phyloP scores from a whole-genome alignment of 768 basidiomycete species.

The Phaffia tasmanica region DNA sequence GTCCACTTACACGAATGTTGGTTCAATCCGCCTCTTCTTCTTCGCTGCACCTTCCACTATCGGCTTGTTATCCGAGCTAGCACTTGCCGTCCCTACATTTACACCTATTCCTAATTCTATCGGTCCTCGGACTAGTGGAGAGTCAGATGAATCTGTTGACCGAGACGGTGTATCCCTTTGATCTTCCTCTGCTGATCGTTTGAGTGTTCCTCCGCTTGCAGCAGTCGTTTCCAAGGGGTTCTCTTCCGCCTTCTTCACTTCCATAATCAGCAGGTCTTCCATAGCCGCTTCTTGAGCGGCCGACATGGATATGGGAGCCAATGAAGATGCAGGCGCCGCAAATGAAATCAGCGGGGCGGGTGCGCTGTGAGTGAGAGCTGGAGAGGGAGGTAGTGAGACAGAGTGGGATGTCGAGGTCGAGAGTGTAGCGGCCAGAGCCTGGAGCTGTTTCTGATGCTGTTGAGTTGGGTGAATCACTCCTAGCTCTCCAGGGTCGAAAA shows the following conservation, averaged over 20 bases:
- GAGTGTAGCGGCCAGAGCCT: neutral
- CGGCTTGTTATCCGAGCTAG: neutral
- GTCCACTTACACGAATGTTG: slow-evolving; percentile 3
- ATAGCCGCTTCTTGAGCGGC: slow-evolving; percentile 2
- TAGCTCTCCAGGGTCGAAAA: slow-evolving; percentile 69
- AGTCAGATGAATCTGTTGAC: neutral
- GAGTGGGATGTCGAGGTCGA: neutral
- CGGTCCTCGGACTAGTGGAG: neutral
- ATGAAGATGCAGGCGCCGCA: neutral
- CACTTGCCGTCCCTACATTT: neutral
- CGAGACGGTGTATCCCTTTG: too few species aligned
- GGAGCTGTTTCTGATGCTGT: slow-evolving; percentile 73
- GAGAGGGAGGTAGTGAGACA: neutral
- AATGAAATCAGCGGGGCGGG: neutral
- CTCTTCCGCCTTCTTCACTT: neutral
- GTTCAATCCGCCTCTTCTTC: slow-evolving; percentile 20
- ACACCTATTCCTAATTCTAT: too few species aligned
- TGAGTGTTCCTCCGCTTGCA: neutral
- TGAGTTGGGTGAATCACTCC: slow-evolving; percentile 78
- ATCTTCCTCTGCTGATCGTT: neutral
- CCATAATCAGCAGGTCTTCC: neutral
- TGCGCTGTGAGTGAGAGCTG: slow-evolving; percentile 3
- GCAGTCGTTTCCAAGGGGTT: neutral
- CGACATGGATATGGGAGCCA: neutral
- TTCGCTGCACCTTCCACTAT: slow-evolving; percentile 1